Percentiles rank a stretch among this genome's conserved stretches.
These are phyloP conservation scores for Chamaecrista fasciculata DNA, from an alignment of 306 rosid species.

Conservation along the genomic window DNA sequence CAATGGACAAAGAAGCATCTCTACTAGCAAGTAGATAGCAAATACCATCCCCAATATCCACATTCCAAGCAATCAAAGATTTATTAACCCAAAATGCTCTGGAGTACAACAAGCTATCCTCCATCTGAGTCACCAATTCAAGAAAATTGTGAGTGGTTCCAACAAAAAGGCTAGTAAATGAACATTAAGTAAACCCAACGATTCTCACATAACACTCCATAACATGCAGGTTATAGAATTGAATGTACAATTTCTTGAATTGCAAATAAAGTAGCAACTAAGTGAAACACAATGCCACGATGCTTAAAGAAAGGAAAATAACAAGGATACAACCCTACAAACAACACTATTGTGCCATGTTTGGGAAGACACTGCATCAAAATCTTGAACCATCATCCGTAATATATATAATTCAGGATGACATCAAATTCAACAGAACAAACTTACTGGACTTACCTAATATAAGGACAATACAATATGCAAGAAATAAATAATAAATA, in stretches of 20 bases:
- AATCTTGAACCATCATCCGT: constrained; percentile 1
- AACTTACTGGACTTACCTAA: not conserved
- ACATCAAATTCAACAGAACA: not conserved
- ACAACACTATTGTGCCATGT: not conserved
- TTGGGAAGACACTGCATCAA: not conserved
- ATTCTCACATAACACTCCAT: not conserved
- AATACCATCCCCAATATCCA: constrained; percentile 47
- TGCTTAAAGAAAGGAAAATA: not conserved
- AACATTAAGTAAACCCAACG: not conserved
- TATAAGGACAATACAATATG: not conserved
- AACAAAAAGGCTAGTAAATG: not conserved
- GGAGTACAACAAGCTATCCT: constrained; percentile 53
- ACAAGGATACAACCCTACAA: not conserved
- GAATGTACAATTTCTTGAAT: not conserved
- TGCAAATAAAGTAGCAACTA: not conserved
- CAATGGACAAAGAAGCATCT: constrained; percentile 50
- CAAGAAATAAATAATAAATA: not conserved
- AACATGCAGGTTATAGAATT: not conserved
- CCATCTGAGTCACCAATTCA: constrained; percentile 42
- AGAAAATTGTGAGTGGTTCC: constrained; percentile 2
- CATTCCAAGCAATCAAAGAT: constrained; percentile 78
- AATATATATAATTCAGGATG: not conserved
- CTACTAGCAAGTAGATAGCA: constrained; percentile 65
- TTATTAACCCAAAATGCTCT: constrained; percentile 79
- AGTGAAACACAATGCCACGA: not conserved